Evolutionary conservation across 176 grass and related monocot genomes (phyloP), one percentile per base, ranked within the genome.

Genomic region (Raddia distichophylla): DNA sequence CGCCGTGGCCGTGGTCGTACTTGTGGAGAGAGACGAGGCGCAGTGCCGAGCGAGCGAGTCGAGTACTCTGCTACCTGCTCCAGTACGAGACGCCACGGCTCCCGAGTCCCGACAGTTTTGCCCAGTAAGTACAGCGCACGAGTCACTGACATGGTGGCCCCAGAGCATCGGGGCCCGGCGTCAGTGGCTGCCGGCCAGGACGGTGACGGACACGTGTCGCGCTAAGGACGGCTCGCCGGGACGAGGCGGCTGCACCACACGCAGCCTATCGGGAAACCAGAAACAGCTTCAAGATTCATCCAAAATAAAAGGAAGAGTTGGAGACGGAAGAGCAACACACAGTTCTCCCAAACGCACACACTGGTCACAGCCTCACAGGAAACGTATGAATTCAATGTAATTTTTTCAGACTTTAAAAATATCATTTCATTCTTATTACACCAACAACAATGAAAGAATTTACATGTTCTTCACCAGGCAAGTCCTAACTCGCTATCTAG

Each of bases 211-310:
- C 27, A 10, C 42, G 60, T 42, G 84, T 55, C 76, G 67, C 2
- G n/a, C 11, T 60, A n/a, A 22, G 67, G 35, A 72, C 45, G 22
- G 16, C 27, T 15, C 8, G 17, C 8, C 1, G 6, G 10, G 33
- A 8, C 46, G 58, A 18, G 13, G 8, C 53, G 5, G 8, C 81
- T 37, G 22, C 66, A 7, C 89, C 89, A 75, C 89, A 73, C 81
- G 49, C 17, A 60, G 6, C 89, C 76, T 88, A 91, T 85, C 89
- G 48, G 76, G 62, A 47, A 47, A 9, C 43, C 43, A 48, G 19
- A 33, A 16, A 35, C 60, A 27, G 27, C 27, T 40, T 40, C 27
- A 27, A 27, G 37, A 40, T 40, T 40, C 37, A 40, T 1, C 37
- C 2, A 40, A 40, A 40, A 40, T 3, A 3, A 5, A 40, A 48